These are phyloP conservation scores for Puccinia coronata DNA, from an alignment of 1,284 basidiomycete species.

Conservation along the genomic window DNA sequence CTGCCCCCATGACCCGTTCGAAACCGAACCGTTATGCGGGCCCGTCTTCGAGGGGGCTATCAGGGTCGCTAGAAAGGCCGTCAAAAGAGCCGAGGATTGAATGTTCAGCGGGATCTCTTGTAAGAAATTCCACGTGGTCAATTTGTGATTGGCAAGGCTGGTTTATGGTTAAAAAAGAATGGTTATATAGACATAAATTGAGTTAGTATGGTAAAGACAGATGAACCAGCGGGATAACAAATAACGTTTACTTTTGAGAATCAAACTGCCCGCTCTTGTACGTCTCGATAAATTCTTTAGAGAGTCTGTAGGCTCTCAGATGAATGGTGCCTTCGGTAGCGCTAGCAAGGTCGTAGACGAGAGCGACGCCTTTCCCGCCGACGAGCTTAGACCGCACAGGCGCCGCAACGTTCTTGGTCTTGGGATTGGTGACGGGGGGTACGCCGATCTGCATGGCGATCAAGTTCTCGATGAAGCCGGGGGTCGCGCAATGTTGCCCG, in stretches of 20 bases:
- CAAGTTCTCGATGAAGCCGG: slow-evolving; percentile 87
- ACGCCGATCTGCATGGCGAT: slow-evolving; percentile 82
- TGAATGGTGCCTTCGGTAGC: slow-evolving; percentile 81
- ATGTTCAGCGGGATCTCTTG: slow-evolving; percentile 86
- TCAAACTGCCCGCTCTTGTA: slow-evolving; percentile 86
- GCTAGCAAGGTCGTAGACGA: slow-evolving; percentile 61
- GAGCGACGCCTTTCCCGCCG: slow-evolving; percentile 48
- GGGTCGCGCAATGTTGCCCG: slow-evolving; percentile 64
- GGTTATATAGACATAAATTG: too few relatives aligned
- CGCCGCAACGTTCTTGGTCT: slow-evolving; percentile 4
- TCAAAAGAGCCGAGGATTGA: slow-evolving; percentile 80
- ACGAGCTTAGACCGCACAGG: slow-evolving; percentile 45
- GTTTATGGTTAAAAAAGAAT: too few relatives aligned
- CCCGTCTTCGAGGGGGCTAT: slow-evolving; percentile 60
- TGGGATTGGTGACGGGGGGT: slow-evolving; percentile 68
- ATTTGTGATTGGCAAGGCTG: slow-evolving; percentile 78
- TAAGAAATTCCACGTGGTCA: slow-evolving; percentile 87
- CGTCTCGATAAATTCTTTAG: slow-evolving; percentile 78
- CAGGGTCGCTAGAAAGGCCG: slow-evolving; percentile 78
- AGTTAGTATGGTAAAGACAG: slow-evolving; percentile 47
- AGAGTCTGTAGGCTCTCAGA: slow-evolving; percentile 87
- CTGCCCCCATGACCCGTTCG: slow-evolving; percentile 27
- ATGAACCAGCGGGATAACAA: slow-evolving; percentile 48
- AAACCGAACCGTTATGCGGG: slow-evolving; percentile 53
- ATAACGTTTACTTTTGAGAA: slow-evolving; percentile 68